Evolutionary conservation across 805 yeast genomes (phyloP), one percentile per base, ranked within the genome.

Genomic region (Ogataea paraovalis): DNA sequence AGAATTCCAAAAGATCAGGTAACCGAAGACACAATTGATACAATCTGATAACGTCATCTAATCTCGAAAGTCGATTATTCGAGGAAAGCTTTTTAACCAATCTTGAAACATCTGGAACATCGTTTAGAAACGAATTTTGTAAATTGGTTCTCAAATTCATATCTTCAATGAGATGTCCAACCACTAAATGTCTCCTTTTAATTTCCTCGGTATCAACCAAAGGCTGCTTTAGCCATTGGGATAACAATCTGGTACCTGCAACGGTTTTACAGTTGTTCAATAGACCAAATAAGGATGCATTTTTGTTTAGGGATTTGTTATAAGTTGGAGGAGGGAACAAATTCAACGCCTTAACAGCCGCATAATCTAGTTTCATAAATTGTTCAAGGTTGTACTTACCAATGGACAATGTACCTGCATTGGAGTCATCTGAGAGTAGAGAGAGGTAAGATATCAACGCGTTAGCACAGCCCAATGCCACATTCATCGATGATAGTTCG

Each of bases 161-260:
- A 56, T 90, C 87, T 28, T 83, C 78, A n/a, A 87, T 72, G 53
- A 94, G 68, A 49, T 78, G 75, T 23, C 80, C 85, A n/a, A 92
- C 96, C 43, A 94, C 69, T 7, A 70, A 64, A 54, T 87, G 97
- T 43, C 99, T 75, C 39, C 80, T 73, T 36, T 69, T 64, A 36
- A 94, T 90, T 43, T 74, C 80, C 0, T 56, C 60, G 10, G 75
- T 60, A 54, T 81, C 80, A 45, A 96, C 83, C 42, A 94, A 73
- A 0, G 99, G 99, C 66, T 94, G 99, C 61, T 92, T 94, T 51
- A 94, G 74, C 99, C 99, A 94, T 60, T 89, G 96, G 14, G 94
- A 83, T 22, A 94, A 74, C 43, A 91, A 68, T 53, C 98, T 76
- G 1, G 92, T 72, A 7, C 99, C 99, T n/a, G 94, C 89, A 2